A percentile compares a stretch with the other conserved stretches of the same genome.
Conservation (phyloP, 2,329 filamentous ascomycete species). For the Epichloe uncinata region DNA sequence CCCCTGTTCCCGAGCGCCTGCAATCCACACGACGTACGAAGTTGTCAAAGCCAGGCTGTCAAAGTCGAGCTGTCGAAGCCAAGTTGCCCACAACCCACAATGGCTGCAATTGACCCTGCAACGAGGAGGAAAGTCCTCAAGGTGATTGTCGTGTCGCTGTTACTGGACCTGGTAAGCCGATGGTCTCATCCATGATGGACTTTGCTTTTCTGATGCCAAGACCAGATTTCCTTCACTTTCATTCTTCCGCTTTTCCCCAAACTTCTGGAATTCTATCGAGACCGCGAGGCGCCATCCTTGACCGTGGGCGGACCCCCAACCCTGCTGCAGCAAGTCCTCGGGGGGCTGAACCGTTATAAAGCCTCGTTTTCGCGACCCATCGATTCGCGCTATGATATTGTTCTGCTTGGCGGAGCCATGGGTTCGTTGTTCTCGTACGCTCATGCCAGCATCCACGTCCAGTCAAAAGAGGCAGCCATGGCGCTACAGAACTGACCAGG, state of each 20-base stretch:
- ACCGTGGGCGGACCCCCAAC: conserved; percentile 41
- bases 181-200: neutral
- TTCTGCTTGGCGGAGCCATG: conserved; percentile 82
- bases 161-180: conserved; percentile 65
- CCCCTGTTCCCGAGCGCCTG: too few species aligned
- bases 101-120: conserved; percentile 35
- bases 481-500: neutral
- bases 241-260: conserved; percentile 94
- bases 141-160: conserved; percentile 78
- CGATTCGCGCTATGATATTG: conserved; percentile 92
- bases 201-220: neutral
- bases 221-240: conserved; percentile 92
- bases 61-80: neutral
- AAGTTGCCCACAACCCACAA: conserved; percentile 11
- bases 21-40: neutral
- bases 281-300: conserved; percentile 52
- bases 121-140: conserved; percentile 69
- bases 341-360: conserved; percentile 89
- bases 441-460: neutral
- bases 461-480: neutral
- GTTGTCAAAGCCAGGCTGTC: neutral
- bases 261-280: conserved; percentile 90
- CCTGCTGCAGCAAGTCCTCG: conserved; percentile 65
- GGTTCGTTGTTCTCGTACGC: conserved; percentile 73
- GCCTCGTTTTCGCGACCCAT: conserved; percentile 83